Base-by-base conservation (phyloP, 306 rosid genomes). In the Ceratonia siliqua region DNA sequence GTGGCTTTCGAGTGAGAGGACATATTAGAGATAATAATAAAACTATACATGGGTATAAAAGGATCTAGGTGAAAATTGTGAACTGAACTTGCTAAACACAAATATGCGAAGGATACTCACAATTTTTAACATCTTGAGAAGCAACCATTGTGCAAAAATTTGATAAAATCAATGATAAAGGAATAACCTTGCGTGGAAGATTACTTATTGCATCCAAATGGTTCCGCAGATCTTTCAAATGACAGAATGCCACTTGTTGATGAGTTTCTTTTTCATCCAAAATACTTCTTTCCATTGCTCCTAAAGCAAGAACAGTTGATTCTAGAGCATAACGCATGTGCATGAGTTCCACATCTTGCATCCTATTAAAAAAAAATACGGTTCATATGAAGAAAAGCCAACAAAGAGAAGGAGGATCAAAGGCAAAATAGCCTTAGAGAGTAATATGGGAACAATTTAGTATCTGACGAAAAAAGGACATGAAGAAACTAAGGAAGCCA, bases 241-340 rank as follows among this genome's bases (percentile, higher is more conserved):
- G 84, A 79, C 82, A 41, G 55, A 94, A 78, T 30, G 97, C 85
- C 72, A 65, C 87, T 67, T 82, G 87, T 77, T 73, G 83, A 69
- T 64, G 86, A 69, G 76, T 65, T 77, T 83, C 89, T 76, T 55
- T 82, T 84, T 85, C 92, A 70, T 78, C 78, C 14, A 80, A 75
- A 73, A 77, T 56, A 64, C 81, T 77, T 80, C 75, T 88, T 78
- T 86, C 96, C 97, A 94, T 91, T 61, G 85, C 85, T 79, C 87
- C 94, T 74, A 94, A 88, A 74, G 98, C 96, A 75, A 94, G 94
- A 84, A 94, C 86, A 52, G 85, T 69, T 57, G 93, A 91, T 78
- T 94, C 97, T 58, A 94, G 84, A 81, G 96, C 97, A 88, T 94
- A 94, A 39, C 93, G 95, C 98, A 94, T 91, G 83, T 90, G 92